Base-by-base conservation (phyloP, 176 grass and related monocot genomes). In the Carex pumila region DNA sequence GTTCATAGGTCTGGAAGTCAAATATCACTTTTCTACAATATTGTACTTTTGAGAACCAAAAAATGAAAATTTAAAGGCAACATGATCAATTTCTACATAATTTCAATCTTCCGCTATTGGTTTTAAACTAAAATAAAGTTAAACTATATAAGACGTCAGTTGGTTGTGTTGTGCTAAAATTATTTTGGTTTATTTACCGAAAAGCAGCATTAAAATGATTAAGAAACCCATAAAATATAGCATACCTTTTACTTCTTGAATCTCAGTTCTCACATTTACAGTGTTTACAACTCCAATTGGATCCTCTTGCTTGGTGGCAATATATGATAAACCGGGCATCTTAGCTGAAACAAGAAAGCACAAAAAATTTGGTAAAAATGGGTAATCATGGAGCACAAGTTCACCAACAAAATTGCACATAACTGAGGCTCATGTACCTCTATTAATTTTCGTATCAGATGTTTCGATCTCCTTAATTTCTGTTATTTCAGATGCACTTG, bases 401-500 rank as follows among this genome's bases (percentile, higher is more conserved):
- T 49, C n/a, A 82, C 59, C 19, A 63, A 64, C 21, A 82, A 50
- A 41, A 43, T 64, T 49, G 37, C 22, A 82, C 5, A 53, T 32
- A 80, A 61, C 1, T 79, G 37, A 25, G 3, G 12, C 21, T 79
- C 15, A 37, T 14, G 7, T 66, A 82, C 61, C 79, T 29, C 31
- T 80, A 36, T 41, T 57, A 39, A 2, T 41, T 61, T 82, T 52
- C 6, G 59, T 31, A 66, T 30, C 60, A 63, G 9, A 64, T 64
- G 37, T 64, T 82, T 65, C 60, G 29, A 30, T 82, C 3, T 82
- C 37, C 22, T 82, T 47, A n/a, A 29, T 81, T 64, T 81, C 79
- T 50, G 25, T 75, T 75, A 75, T 75, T 47, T 75, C 45, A 15
- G 79, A 47, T 66, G 58, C n/a, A 82, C 78, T 80, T 43, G 78